Conservation (phyloP, 768 basidiomycete genomes). For the Ramaria rubella region DNA sequence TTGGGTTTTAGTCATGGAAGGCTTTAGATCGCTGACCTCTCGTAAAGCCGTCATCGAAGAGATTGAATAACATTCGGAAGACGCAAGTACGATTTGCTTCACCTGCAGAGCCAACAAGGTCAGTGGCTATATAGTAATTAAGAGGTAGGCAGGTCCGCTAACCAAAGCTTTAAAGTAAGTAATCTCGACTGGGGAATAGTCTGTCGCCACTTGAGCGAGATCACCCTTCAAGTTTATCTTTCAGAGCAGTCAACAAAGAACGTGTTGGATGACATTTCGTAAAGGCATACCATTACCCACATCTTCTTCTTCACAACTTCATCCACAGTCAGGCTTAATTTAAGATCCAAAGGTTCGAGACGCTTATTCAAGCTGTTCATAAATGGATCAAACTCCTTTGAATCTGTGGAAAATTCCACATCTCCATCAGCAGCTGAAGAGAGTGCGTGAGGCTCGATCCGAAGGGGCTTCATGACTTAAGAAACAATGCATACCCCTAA, state of each 20-base stretch:
- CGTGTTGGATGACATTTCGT: neutral
- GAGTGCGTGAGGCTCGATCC: constrained; percentile 1
- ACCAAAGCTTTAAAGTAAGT: constrained; percentile 81
- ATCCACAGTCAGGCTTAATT: constrained; percentile 57
- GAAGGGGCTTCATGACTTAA: neutral
- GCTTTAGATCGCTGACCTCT: constrained; percentile 53
- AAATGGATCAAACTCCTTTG: constrained; percentile 54
- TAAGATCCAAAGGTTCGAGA: constrained; percentile 65
- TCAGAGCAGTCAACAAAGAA: neutral
- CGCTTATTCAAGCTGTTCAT: constrained; percentile 52
- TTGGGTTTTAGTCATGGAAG: constrained; percentile 62
- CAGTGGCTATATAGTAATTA: neutral
- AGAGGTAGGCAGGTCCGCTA: constrained; percentile 20
- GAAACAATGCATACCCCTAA: constrained; percentile 48
- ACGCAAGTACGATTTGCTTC: constrained; percentile 81
- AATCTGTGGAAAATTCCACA: constrained; percentile 39
- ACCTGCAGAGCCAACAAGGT: constrained; percentile 40
- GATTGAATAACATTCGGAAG: constrained; percentile 65
- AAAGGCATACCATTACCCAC: constrained; percentile 57
- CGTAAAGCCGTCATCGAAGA: constrained; percentile 73
- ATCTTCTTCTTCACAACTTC: constrained; percentile 57
- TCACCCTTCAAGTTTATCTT: constrained; percentile 77
- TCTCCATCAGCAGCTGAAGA: constrained; percentile 45
- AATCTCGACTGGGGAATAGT: constrained; percentile 74
- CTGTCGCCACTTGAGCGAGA: constrained; percentile 78